Percentiles rank a stretch among this genome's conserved stretches.
Conservation (phyloP, 306 rosid genomes). For the Cucurbita moschata region DNA sequence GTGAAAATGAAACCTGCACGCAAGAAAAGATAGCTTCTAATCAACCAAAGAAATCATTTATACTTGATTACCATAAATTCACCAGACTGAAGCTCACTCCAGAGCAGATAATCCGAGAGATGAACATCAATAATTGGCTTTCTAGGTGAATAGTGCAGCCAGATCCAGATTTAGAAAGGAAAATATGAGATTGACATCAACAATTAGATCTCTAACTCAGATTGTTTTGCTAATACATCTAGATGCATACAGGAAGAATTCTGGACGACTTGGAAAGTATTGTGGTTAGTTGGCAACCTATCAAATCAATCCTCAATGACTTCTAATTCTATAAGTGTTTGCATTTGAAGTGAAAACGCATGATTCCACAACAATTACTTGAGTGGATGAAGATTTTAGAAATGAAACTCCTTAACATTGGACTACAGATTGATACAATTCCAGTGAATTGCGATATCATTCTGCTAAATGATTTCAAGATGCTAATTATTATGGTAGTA, state of each 20-base stretch:
- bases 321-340: neutral
- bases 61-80: neutral
- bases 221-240: neutral
- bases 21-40: neutral
- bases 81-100: neutral
- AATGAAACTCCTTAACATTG: neutral
- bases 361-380: neutral
- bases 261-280: neutral
- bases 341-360: neutral
- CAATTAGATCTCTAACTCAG: neutral
- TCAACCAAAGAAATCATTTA: neutral
- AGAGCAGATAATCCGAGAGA: neutral
- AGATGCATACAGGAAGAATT: neutral
- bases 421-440: neutral
- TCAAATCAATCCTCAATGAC: neutral
- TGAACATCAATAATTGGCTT: neutral
- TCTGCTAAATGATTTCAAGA: neutral
- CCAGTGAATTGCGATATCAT: neutral
- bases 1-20: neutral
- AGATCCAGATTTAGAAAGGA: neutral
- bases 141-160: neutral
- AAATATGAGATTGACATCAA: neutral
- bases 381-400: neutral
- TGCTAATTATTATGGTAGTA: neutral
- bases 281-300: neutral